Base-by-base conservation (phyloP, 768 basidiomycete species). In the Tulasnella sp. region DNA sequence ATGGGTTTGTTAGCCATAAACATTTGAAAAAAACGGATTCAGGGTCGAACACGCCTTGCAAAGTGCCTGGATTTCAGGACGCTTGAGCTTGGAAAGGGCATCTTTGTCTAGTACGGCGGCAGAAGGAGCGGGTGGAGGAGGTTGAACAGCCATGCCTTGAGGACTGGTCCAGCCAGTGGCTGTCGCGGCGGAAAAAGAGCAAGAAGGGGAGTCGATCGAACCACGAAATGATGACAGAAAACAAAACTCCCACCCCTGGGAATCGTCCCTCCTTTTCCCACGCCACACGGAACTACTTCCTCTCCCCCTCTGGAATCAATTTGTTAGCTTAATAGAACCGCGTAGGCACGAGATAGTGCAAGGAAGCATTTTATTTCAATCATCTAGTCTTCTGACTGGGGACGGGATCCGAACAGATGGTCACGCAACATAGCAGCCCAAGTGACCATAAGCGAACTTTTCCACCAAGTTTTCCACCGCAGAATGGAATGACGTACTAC, bases 31-130 rank as follows among this genome's bases (percentile, higher is more conserved):
- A 67, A 67, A 26, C 29, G 61, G 18, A 67, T 67, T 29, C 61
- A 67, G 61, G 61, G 61, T 67, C 61, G 61, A 67, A 67, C 61
- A 67, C 32, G 29, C 61, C 61, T 67, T 67, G 61, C 61, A 67
- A 26, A 67, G 61, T 13, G 61, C 61, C 32, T 67, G 61, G 32
- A 67, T 67, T 67, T 67, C 61, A 10, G 61, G 61, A 67, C 61
- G 61, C 16, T 67, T 67, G 9, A 67, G 29, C 32, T 67, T 67
- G 0, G 29, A 67, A 26, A 67, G 61, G 32, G 29, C 4, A 29
- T 67, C 61, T 29, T 67, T 67, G 61, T 67, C 61, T 13, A 67
- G 61, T 29, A 35, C 61, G 32, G 61, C 13, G 18, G 61, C 2
- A 29, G 61, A 35, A 18, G 61, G 26, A 32, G 32, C 32, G n/a